These are phyloP conservation scores for Xylaria telfairii DNA, from an alignment of 495 filamentous ascomycete genomes.

Conservation along the genomic window DNA sequence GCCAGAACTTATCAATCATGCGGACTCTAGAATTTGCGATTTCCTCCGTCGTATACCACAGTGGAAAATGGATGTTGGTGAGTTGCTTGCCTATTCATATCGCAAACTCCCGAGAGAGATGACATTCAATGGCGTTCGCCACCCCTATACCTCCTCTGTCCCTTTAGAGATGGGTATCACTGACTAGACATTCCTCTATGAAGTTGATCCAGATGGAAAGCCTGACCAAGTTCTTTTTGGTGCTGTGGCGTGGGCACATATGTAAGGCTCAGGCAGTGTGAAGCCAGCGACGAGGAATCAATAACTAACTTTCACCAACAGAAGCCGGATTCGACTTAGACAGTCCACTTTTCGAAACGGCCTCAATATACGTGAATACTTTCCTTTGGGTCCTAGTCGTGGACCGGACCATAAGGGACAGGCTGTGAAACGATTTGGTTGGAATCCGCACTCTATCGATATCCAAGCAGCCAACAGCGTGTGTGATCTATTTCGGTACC, in stretches of 20 bases:
- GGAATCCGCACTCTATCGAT: slow-evolving; percentile 41
- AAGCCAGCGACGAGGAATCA: slow-evolving; percentile 57
- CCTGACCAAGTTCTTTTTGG: slow-evolving; percentile 79
- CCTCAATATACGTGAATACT: slow-evolving; percentile 55
- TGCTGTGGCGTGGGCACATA: slow-evolving; percentile 51
- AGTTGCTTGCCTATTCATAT: slow-evolving; percentile 2
- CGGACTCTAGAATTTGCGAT: slow-evolving; percentile 71
- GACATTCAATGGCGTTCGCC: neutral
- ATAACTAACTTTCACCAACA: slow-evolving; percentile 28
- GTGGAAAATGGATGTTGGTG: slow-evolving; percentile 63
- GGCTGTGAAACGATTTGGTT: slow-evolving; percentile 49
- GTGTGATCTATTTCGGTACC: slow-evolving; percentile 67
- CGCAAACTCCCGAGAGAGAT: neutral
- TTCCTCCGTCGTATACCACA: slow-evolving; percentile 72
- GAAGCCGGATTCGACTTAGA: slow-evolving; percentile 32
- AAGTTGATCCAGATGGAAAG: slow-evolving; percentile 61
- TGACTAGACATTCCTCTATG: neutral
- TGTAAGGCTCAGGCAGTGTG: slow-evolving; percentile 28
- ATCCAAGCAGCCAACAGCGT: slow-evolving; percentile 72
- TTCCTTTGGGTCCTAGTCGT: slow-evolving; percentile 56
- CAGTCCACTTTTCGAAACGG: slow-evolving; percentile 53
- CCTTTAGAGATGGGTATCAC: neutral
- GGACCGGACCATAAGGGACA: slow-evolving; percentile 46
- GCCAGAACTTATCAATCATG: slow-evolving; percentile 49
- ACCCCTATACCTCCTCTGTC: neutral